Base-by-base conservation (phyloP, 2,329 filamentous ascomycete species). In the Scleromitrula shiraiana region DNA sequence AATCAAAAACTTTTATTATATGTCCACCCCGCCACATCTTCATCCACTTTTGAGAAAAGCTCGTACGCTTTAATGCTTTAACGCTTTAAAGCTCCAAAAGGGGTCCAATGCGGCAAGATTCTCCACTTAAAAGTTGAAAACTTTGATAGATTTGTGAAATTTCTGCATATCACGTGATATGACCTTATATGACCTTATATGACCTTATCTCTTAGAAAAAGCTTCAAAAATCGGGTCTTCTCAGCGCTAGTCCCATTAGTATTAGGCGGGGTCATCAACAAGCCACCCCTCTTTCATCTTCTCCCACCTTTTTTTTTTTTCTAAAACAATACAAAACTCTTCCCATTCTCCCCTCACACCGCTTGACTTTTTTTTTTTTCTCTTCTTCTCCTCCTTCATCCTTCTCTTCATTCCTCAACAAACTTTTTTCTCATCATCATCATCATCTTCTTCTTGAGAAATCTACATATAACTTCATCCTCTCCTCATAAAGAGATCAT, bases 341-440 rank as follows among this genome's bases (percentile, higher is more conserved):
- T 24, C 26, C 26, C 32, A 20, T 26, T 39, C 22, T 32, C 43
- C 17, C 24, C 37, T 36, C 46, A 49, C 50, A 49, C 50, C 50
- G 46, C 50, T 46, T 44, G 15, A 7, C 5, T 17, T 30, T 15
- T 15, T 44, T 30, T 35, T 41, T 32, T 26, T 40, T 35, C 39
- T 41, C 40, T 33, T 32, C 22, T 7, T 26, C n/a, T 19, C 26
- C 32, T 32, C 20, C 9, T n/a, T n/a, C 23, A 19, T 22, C 12
- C 32, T 23, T 17, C 35, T 24, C 14, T 20, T 10, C 20, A n/a
- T 6, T 39, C 35, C 19, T 19, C 19, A 23, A 22, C 6, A 26
- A 29, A 24, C 22, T 15, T 17, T 36, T 30, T 35, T 24, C 29
- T 22, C 14, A 9, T n/a, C 14, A 15, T 29, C 20, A 20, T 27